Evolutionary conservation across 768 basidiomycete species (phyloP).

Genomic region (Naganishia antarctica): DNA sequence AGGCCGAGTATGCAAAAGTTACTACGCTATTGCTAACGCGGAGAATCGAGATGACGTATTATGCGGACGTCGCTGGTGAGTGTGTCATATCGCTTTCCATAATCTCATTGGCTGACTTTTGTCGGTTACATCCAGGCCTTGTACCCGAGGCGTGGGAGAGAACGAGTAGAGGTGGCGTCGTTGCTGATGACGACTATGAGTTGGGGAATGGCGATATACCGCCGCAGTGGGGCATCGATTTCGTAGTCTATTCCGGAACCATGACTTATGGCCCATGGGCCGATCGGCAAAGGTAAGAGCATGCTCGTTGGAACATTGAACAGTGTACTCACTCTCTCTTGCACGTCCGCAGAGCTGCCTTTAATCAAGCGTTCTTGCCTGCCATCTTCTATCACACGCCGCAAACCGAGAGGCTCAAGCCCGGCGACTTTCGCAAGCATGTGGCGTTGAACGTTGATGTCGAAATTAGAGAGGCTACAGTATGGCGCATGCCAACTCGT

Average conservation of each 20-base stretch:
- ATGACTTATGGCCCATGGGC: slow-evolving; percentile 93
- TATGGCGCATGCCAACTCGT: slow-evolving; percentile 78
- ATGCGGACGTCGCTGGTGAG: slow-evolving; percentile 74
- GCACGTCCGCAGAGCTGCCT: slow-evolving; percentile 61
- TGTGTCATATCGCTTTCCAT: too few species aligned
- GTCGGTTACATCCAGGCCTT: too few species aligned
- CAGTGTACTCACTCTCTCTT: neutral
- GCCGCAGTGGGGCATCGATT: slow-evolving; percentile 90
- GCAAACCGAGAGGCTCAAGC: slow-evolving; percentile 57
- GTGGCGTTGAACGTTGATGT: slow-evolving; percentile 73
- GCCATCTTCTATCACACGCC: slow-evolving; percentile 64
- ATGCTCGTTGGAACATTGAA: neutral
- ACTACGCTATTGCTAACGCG: slow-evolving; percentile 74
- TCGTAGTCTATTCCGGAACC: slow-evolving; percentile 69
- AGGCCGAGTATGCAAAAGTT: slow-evolving; percentile 77
- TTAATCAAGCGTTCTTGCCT: slow-evolving; percentile 81
- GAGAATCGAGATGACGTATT: slow-evolving; percentile 74
- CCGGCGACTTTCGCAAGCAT: slow-evolving; percentile 76
- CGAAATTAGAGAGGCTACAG: slow-evolving; percentile 71
- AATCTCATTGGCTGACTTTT: too few species aligned
- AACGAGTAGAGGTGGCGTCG: neutral
- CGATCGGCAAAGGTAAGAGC: slow-evolving; percentile 72
- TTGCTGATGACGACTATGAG: slow-evolving; percentile 52
- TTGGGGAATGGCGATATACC: slow-evolving; percentile 80
- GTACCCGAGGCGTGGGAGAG: slow-evolving; percentile 15